These are phyloP conservation scores for Abortiporus biennis DNA, from an alignment of 1,284 basidiomycete genomes.

Conservation along the genomic window DNA sequence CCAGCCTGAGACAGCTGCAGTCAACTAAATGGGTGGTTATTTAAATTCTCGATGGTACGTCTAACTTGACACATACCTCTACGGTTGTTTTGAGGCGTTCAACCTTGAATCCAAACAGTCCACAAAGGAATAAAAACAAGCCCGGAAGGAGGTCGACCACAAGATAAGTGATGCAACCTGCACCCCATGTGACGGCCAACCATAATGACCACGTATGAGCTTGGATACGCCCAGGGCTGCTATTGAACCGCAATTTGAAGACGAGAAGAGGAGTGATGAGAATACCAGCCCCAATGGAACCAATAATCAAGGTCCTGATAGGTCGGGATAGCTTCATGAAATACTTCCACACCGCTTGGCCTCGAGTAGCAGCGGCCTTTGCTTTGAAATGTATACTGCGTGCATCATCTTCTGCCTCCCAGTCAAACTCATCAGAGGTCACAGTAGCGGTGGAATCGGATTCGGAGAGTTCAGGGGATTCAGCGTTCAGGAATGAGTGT, in stretches of 20 bases:
- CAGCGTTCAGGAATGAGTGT: too few relatives aligned
- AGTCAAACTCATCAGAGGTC: slow-evolving; percentile 63
- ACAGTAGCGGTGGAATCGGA: slow-evolving; percentile 56
- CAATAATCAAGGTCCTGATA: slow-evolving; percentile 50
- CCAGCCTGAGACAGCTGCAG: slow-evolving; percentile 67
- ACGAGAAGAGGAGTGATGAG: slow-evolving; percentile 66
- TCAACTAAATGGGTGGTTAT: slow-evolving; percentile 29
- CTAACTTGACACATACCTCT: slow-evolving; percentile 39
- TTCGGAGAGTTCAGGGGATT: slow-evolving; percentile 29
- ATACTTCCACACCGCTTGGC: slow-evolving; percentile 52
- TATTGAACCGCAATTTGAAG: slow-evolving; percentile 54
- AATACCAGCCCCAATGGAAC: slow-evolving; percentile 51
- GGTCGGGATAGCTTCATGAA: slow-evolving; percentile 65
- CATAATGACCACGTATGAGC: slow-evolving; percentile 70
- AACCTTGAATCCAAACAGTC: slow-evolving; percentile 53
- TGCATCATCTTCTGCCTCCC: slow-evolving; percentile 54
- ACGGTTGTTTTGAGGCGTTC: slow-evolving; percentile 59
- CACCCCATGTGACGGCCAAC: slow-evolving; percentile 66
- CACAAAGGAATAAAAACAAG: slow-evolving; percentile 46
- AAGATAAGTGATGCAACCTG: slow-evolving; percentile 53
- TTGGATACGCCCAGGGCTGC: slow-evolving; percentile 41
- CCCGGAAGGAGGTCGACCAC: slow-evolving; percentile 59
- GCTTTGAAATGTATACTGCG: slow-evolving; percentile 15
- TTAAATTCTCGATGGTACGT: neutral
- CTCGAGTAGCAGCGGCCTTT: slow-evolving; percentile 38